A percentile compares a stretch with the other conserved stretches of the same genome.
These are phyloP conservation scores for Aristolochia fimbriata DNA, from an alignment of 164 flowering plant species.

Conservation along the genomic window DNA sequence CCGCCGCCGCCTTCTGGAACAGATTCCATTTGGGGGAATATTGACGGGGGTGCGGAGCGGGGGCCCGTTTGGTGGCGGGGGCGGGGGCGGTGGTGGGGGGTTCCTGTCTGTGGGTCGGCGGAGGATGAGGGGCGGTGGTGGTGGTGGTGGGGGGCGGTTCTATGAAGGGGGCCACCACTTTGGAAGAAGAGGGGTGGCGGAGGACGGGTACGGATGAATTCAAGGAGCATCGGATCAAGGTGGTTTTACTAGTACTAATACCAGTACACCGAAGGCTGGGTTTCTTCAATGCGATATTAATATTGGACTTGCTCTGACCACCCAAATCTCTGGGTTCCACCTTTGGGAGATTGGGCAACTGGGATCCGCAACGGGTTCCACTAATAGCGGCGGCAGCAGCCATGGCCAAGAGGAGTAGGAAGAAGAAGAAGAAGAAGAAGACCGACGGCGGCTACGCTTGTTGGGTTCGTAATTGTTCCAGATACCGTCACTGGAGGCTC, in stretches of 20 bases:
- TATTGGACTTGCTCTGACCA: slow-evolving; percentile 2
- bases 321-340: background rate
- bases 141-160: too few species aligned
- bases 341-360: background rate
- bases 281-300: background rate
- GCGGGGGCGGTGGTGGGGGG: background rate
- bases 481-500: too few species aligned
- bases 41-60: background rate
- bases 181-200: slow-evolving; percentile 12
- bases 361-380: background rate
- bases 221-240: slow-evolving; percentile 8
- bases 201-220: slow-evolving; percentile 16
- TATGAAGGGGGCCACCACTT: slow-evolving; percentile 8
- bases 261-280: background rate
- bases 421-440: background rate
- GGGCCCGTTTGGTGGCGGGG: background rate
- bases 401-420: background rate
- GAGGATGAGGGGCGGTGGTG: background rate
- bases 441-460: too few species aligned
- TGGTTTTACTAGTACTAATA: background rate
- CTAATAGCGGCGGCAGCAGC: background rate
- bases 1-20: slow-evolving; percentile 47
- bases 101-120: background rate
- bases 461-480: background rate
- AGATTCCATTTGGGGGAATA: slow-evolving; percentile 45